Base-by-base conservation (phyloP, 1,284 basidiomycete species). In the Phellopilus nigrolimitatus region DNA sequence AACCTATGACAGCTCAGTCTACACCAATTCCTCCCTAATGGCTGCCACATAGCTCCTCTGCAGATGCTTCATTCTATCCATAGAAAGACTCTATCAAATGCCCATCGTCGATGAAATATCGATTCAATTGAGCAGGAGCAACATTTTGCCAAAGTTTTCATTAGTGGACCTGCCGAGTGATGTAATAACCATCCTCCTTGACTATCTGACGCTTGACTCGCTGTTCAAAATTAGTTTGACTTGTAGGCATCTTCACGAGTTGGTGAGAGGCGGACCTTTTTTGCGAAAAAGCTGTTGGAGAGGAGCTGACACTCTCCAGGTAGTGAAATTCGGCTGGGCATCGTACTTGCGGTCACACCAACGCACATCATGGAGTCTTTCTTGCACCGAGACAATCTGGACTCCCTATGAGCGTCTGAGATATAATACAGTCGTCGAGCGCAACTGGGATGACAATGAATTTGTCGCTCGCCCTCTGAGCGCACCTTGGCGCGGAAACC, bases 401-500 rank as follows among this genome's bases (percentile, higher is more conserved):
- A 63, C 69, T 19, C 58, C 76, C 2, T 64, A 67, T 24, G 64
- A 60, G 1, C 72, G 73, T 55, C 73, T 76, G 19, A 74, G 72
- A 47, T 82, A 84, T 60, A 70, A 85, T 58, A 64, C 66, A 15
- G 62, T 80, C 5, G 65, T 75, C 1, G 83, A 88, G 60, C 56
- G 61, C 3, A 70, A 77, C 13, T 90, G 87, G 87, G 57, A 67
- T 1, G 61, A 59, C 12, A 62, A 64, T 40, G 60, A 67, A 44
- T 85, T 87, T 56, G 66, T 84, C 31, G 84, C 85, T 2, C 76
- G 83, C 3, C 86, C 86, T 1, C 70, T 89, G 12, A 77, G 80
- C n/a, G 70, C 69, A 30, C 73, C 78, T 13, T 88, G 87, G 87
- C 38, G 60, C 8, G 71, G 69, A 33, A 84, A 76, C 60, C 66